Evolutionary conservation across 2,329 filamentous ascomycete species (phyloP).

Genomic region (Clonostachys solani): DNA sequence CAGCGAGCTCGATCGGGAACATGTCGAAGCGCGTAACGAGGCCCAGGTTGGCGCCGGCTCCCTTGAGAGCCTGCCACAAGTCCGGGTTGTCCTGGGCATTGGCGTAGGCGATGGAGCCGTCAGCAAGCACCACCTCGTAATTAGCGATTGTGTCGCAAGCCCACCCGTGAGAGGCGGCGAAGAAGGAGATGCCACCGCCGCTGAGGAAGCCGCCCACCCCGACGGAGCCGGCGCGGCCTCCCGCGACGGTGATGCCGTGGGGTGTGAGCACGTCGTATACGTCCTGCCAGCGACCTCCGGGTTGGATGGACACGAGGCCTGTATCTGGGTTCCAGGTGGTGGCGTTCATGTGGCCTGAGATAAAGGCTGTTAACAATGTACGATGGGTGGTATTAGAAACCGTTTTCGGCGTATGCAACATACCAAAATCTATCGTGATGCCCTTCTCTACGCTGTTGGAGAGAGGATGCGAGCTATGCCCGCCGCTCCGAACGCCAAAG

Average conservation of each 20-base stretch:
- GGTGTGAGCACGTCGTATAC: constrained; percentile 28
- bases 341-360: constrained; percentile 18
- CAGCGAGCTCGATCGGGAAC: constrained; percentile 19
- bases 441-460: constrained; percentile 28
- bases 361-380: neutral
- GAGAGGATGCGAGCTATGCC: constrained; percentile 23
- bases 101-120: constrained; percentile 31
- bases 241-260: constrained; percentile 22
- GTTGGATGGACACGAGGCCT: constrained; percentile 22
- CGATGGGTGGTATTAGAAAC: neutral
- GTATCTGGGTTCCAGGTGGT: constrained; percentile 18
- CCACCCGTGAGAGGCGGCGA: constrained; percentile 24
- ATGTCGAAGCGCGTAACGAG: constrained; percentile 20
- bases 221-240: constrained; percentile 27
- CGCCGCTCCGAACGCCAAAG: constrained; percentile 32
- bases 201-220: constrained; percentile 25
- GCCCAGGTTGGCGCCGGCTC: constrained; percentile 39
- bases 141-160: constrained; percentile 30
- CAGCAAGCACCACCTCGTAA: constrained; percentile 34
- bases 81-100: constrained; percentile 27
- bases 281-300: constrained; percentile 28
- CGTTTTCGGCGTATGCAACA: neutral
- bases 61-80: constrained; percentile 36
- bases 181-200: constrained; percentile 29
- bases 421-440: constrained; percentile 28